Evolutionary conservation across 2,329 filamentous ascomycete genomes (phyloP).

Genomic region (Lecanicillium sp.): DNA sequence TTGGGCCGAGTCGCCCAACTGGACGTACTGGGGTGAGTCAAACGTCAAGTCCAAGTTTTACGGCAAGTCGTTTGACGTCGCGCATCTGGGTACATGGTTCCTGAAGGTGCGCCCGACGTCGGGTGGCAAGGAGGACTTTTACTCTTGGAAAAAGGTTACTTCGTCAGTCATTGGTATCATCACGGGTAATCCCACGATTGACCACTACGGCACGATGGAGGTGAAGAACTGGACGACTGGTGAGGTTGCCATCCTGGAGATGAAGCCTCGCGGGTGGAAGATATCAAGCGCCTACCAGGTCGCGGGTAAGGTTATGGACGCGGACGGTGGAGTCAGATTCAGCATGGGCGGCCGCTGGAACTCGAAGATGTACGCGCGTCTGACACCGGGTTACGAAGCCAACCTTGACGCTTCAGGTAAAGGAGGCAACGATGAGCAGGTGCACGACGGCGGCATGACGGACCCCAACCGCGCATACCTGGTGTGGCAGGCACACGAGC

Average conservation of each 20-base stretch:
- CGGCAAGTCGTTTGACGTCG: conserved; percentile 95
- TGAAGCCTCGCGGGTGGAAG: conserved; percentile 95
- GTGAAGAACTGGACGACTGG: conserved; percentile 97
- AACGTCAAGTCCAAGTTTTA: conserved; percentile 96
- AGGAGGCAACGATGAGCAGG: conserved; percentile 28
- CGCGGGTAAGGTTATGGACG: conserved; percentile 76
- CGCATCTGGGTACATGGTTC: conserved; percentile 96
- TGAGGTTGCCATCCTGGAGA: conserved; percentile 82
- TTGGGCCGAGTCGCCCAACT: conserved; percentile 84
- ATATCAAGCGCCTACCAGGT: conserved; percentile 87
- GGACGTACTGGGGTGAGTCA: conserved; percentile 97
- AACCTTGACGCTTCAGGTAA: conserved; percentile 53
- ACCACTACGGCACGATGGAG: conserved; percentile 96
- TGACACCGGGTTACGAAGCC: conserved; percentile 85
- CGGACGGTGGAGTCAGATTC: conserved; percentile 73
- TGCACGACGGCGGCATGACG: conserved; percentile 47
- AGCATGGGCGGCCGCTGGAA: conserved; percentile 95
- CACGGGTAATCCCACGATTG: conserved; percentile 90
- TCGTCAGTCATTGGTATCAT: conserved; percentile 98
- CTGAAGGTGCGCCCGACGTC: conserved; percentile 70
- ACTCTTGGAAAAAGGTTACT: conserved; percentile 98
- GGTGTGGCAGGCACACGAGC: conserved; percentile 83
- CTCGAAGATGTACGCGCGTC: conserved; percentile 88
- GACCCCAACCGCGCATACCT: conserved; percentile 75
- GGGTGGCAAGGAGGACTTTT: conserved; percentile 76